Base-by-base conservation (phyloP, 2,329 filamentous ascomycete species). In the Botrytis aclada region DNA sequence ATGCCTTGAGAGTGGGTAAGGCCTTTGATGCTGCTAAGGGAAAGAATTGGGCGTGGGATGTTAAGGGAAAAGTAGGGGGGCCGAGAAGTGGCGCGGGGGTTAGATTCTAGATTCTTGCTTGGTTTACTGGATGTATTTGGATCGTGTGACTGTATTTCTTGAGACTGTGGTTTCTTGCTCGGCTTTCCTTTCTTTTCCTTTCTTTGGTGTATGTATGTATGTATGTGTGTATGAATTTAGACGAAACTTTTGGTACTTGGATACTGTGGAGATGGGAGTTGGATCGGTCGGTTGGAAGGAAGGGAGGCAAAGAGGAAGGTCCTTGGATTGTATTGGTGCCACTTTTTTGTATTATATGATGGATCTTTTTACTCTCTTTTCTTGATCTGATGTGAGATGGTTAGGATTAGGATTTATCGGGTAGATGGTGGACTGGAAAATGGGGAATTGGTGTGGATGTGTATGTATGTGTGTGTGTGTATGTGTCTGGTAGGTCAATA, bases 1-100 rank as follows among this genome's bases (percentile, higher is more conserved):
- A 72, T 56, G 69, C 63, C 5, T 45, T 62, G n/a, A 63, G 20
- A 14, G 64, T 62, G 14, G 29, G 51, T 16, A 73, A 29, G 29
- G 25, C 67, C 10, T 72, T 72, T 12, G 71, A 72, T 32, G 54
- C n/a, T n/a, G 45, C 72, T 20, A 73, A 71, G 18, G 69, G 56
- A 0, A 71, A 25, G 5, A 73, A 64, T 7, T 71, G 69, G 69
- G 60, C 56, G 2, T 73, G 72, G 72, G 61, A 66, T 56, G 64
- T 41, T 14, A 67, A 41, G 12, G 64, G 64, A 18, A 67, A 39
- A 22, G 20, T 25, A 1, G 34, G 34, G 1, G 61, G 61, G 3
- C 16, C 64, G 47, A 56, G 47, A 18, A 67, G 47, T 67, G 64
- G 45, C 29, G 45, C 47, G 3, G 47, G 47, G 18, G 47, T 18